Percentiles rank a stretch among this genome's conserved stretches.
Conservation (phyloP, 495 filamentous ascomycete genomes). For the Trichoderma orchidacearum region DNA sequence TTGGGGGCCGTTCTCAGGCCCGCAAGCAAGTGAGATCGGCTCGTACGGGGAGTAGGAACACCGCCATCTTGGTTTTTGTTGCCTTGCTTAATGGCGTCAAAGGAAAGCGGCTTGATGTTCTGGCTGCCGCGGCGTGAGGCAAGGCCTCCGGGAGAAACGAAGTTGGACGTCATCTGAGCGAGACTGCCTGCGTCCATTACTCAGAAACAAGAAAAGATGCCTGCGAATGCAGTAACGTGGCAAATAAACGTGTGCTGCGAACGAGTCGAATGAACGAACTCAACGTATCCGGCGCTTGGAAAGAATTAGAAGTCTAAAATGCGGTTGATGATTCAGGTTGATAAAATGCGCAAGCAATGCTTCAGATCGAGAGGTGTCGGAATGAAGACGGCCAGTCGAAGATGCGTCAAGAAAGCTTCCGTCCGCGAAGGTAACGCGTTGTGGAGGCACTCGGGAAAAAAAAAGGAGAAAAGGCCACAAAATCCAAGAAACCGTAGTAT, state of each 20-base stretch:
- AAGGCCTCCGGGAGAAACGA: constrained; percentile 60
- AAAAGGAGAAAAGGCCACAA: background rate
- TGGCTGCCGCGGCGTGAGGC: constrained; percentile 67
- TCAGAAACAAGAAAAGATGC: constrained; percentile 27
- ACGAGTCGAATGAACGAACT: background rate
- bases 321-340: background rate
- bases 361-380: background rate
- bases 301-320: background rate
- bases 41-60: constrained; percentile 73
- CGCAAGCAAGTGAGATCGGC: constrained; percentile 86
- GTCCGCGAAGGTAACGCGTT: constrained; percentile 5
- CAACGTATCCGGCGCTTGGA: background rate
- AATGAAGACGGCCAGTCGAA: constrained; percentile 5
- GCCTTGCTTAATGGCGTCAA: constrained; percentile 41
- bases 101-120: constrained; percentile 77
- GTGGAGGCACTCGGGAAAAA: background rate
- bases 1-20: constrained; percentile 89
- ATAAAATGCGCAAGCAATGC: constrained; percentile 2
- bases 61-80: constrained; percentile 17
- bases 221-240: constrained; percentile 7
- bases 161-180: constrained; percentile 89
- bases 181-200: constrained; percentile 97
- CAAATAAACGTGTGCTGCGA: constrained; percentile 1
- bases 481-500: constrained; percentile 3
- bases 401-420: constrained; percentile 3